Percentiles rank a stretch among this genome's conserved stretches.
These are phyloP conservation scores for Esteya vermicola DNA, from an alignment of 2,329 filamentous ascomycete genomes.

Conservation along the genomic window DNA sequence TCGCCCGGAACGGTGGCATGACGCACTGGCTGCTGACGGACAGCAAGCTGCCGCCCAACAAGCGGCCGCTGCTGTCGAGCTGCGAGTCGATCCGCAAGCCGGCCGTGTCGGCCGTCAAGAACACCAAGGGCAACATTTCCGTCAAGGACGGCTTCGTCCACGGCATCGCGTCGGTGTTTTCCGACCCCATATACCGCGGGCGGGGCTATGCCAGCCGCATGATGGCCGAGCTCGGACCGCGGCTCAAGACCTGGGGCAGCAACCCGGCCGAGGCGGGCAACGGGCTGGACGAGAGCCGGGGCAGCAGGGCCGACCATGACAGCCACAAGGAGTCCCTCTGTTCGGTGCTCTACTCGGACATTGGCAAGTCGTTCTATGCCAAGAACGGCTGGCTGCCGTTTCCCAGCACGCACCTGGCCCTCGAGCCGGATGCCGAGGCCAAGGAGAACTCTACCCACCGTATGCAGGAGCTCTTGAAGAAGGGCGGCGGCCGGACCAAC, in stretches of 20 bases:
- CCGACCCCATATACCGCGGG: conserved; percentile 49
- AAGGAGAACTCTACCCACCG: too few relatives aligned
- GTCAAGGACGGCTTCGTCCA: conserved; percentile 46
- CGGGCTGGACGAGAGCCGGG: too few relatives aligned
- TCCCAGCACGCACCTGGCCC: conserved; percentile 55
- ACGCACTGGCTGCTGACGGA: conserved; percentile 52
- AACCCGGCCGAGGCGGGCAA: too few relatives aligned
- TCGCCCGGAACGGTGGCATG: conserved; percentile 44
- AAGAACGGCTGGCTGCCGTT: conserved; percentile 64
- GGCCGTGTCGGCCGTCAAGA: conserved; percentile 17
- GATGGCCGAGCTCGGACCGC: conserved; percentile 47
- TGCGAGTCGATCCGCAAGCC: conserved; percentile 52
- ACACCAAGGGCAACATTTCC: not conserved
- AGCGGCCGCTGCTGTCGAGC: conserved; percentile 43
- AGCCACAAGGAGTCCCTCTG: conserved; percentile 34
- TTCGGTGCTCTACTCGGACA: conserved; percentile 75
- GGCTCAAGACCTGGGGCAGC: conserved; percentile 24
- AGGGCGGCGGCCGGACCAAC: too few relatives aligned
- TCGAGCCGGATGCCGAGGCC: conserved; percentile 26
- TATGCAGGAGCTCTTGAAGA: conserved; percentile 13
- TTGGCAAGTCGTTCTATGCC: conserved; percentile 72
- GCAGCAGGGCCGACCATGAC: not conserved
- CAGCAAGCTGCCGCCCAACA: conserved; percentile 18
- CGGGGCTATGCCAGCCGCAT: conserved; percentile 67
- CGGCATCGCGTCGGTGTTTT: conserved; percentile 72